Conservation (phyloP, 2,329 filamentous ascomycete genomes). For the Calonectria ilicicola region DNA sequence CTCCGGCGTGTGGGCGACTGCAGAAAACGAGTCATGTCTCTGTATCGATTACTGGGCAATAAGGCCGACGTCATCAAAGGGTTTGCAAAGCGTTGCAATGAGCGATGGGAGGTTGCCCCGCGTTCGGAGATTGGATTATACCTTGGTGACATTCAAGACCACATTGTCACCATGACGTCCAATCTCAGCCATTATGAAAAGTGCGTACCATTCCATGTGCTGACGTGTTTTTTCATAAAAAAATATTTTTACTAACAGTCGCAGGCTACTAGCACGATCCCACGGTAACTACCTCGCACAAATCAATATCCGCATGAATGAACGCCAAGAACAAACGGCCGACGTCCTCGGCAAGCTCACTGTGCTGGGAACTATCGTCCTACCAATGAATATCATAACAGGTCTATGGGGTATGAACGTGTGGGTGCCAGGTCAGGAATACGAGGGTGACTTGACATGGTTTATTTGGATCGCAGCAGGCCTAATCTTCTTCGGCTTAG, state of each 20-base stretch:
- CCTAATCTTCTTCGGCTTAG: conserved; percentile 81
- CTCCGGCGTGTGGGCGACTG: conserved; percentile 92
- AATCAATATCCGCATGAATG: conserved; percentile 99
- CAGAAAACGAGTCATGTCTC: conserved; percentile 95
- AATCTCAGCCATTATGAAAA: conserved; percentile 97
- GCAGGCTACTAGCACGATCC: conserved; percentile 86
- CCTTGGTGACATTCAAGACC: conserved; percentile 97
- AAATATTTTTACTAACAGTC: conserved; percentile 20
- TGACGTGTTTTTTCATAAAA: neutral
- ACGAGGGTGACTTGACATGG: conserved; percentile 80
- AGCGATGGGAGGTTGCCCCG: conserved; percentile 96
- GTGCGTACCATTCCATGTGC: conserved; percentile 61
- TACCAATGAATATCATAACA: conserved; percentile 99
- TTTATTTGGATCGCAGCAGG: conserved; percentile 82
- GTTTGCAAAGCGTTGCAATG: conserved; percentile 97
- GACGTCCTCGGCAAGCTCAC: conserved; percentile 96
- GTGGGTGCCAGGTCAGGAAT: conserved; percentile 91
- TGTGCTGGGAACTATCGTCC: conserved; percentile 94
- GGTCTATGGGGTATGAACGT: conserved; percentile 99
- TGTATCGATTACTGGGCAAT: conserved; percentile 93
- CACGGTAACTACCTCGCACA: conserved; percentile 99
- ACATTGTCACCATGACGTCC: conserved; percentile 98
- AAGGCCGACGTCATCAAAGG: conserved; percentile 99
- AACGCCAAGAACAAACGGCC: conserved; percentile 94
- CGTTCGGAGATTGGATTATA: conserved; percentile 97